These are phyloP conservation scores for Bretschneidera sinensis DNA, from an alignment of 345 rosid genomes.

Conservation along the genomic window DNA sequence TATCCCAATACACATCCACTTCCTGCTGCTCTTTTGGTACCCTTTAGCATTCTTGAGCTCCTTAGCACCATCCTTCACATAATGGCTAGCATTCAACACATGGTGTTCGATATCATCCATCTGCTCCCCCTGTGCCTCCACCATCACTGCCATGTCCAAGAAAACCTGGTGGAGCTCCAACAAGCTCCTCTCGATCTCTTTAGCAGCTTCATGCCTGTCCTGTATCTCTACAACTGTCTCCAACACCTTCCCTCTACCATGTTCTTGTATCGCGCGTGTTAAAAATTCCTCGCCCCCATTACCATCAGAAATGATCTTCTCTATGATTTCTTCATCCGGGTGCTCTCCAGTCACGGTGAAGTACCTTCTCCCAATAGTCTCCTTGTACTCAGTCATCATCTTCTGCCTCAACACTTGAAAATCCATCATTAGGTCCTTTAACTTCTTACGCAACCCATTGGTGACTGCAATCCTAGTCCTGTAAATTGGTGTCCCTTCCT, in stretches of 20 bases:
- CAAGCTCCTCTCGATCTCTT: conserved; percentile 90
- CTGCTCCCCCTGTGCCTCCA: conserved; percentile 87
- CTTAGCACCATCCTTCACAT: conserved; percentile 73
- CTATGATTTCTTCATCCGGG: conserved; percentile 79
- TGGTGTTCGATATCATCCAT: conserved; percentile 94
- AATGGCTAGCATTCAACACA: conserved; percentile 72
- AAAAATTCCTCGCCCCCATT: conserved; percentile 73
- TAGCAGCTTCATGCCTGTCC: conserved; percentile 79
- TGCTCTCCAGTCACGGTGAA: conserved; percentile 86
- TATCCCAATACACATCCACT: conserved; percentile 70
- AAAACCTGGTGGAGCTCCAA: conserved; percentile 94
- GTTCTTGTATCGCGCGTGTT: conserved; percentile 73
- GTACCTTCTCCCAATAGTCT: conserved; percentile 84
- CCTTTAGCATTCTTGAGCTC: conserved; percentile 66
- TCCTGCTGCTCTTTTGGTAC: conserved; percentile 73
- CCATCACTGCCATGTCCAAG: conserved; percentile 95
- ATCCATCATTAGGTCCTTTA: conserved; percentile 93
- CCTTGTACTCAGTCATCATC: conserved; percentile 90
- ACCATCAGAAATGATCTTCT: conserved; percentile 67
- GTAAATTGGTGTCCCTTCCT: conserved; percentile 75
- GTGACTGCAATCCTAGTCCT: conserved; percentile 78
- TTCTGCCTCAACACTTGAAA: conserved; percentile 85
- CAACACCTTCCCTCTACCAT: conserved; percentile 83
- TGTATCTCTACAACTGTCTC: conserved; percentile 95
- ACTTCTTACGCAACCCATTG: conserved; percentile 70